Conservation (phyloP, 768 basidiomycete genomes). For the Pleurotus eryngii region DNA sequence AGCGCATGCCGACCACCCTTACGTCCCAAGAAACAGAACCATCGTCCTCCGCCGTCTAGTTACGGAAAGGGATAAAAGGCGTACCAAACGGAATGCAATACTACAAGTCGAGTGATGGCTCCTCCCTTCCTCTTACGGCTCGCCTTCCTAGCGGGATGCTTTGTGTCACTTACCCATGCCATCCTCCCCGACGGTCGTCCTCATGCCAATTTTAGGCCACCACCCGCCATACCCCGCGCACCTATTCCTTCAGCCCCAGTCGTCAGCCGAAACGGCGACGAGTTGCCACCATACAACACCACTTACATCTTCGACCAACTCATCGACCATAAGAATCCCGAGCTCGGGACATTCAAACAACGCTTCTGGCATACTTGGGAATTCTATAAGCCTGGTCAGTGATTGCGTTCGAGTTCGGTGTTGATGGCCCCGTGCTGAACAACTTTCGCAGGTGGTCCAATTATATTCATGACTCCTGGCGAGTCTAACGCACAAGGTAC, state of each 20-base stretch:
- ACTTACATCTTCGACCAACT: constrained; percentile 56
- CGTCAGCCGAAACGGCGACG: constrained; percentile 37
- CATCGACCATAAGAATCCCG: constrained; percentile 52
- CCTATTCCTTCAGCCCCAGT: constrained; percentile 29
- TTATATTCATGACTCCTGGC: constrained; percentile 64
- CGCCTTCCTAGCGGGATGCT: constrained; percentile 15
- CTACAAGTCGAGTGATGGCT: neutral
- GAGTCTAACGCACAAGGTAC: constrained; percentile 54
- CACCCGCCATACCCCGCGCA: constrained; percentile 31
- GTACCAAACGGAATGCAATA: neutral
- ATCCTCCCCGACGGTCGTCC: constrained; percentile 32
- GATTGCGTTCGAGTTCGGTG: neutral
- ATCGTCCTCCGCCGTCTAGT: no score
- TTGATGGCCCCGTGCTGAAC: neutral
- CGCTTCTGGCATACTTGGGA: constrained; percentile 70
- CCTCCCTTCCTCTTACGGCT: constrained; percentile 18
- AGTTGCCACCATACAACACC: constrained; percentile 41
- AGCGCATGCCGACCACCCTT: no score
- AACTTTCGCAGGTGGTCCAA: constrained; percentile 48
- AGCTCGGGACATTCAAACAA: constrained; percentile 68
- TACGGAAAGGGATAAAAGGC: neutral
- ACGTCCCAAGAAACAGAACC: no score
- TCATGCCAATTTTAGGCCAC: constrained; percentile 38
- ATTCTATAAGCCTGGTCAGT: constrained; percentile 51
- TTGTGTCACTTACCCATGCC: constrained; percentile 19